Evolutionary conservation across 805 yeast species (phyloP).

Genomic region (Nakazawaea wickerhamii): DNA sequence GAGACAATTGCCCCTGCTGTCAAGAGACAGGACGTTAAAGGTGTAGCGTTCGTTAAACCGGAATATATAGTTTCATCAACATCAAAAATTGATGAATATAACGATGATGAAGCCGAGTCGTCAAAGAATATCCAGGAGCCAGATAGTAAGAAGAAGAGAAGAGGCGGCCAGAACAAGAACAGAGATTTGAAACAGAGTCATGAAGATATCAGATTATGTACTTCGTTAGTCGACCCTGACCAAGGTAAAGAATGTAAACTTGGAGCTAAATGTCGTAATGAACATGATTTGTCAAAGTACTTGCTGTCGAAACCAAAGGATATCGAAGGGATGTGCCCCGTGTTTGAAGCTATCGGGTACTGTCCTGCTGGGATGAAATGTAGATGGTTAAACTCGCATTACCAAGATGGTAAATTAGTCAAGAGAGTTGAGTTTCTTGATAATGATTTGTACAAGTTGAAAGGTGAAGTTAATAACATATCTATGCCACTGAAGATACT

Average conservation of each 20-base stretch:
- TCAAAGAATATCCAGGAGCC: slow-evolving; percentile 32
- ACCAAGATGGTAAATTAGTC: slow-evolving; percentile 37
- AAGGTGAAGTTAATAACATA: slow-evolving; percentile 62
- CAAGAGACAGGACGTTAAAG: slow-evolving; percentile 30
- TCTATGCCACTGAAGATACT: slow-evolving; percentile 36
- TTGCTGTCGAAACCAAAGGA: slow-evolving; percentile 64
- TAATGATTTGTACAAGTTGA: slow-evolving; percentile 30
- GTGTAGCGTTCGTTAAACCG: slow-evolving; percentile 72
- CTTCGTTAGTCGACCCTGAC: slow-evolving; percentile 51
- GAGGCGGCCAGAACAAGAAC: slow-evolving; percentile 78
- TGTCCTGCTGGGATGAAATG: slow-evolving; percentile 94
- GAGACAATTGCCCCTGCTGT: slow-evolving; percentile 4
- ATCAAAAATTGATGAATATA: slow-evolving; percentile 17
- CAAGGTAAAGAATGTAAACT: slow-evolving; percentile 43
- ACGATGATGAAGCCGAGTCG: slow-evolving; percentile 45
- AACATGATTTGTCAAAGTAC: slow-evolving; percentile 70
- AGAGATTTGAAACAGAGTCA: slow-evolving; percentile 68
- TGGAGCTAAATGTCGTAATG: slow-evolving; percentile 71
- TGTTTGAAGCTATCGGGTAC: slow-evolving; percentile 70
- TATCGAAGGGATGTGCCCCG: slow-evolving; percentile 79
- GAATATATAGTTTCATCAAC: slow-evolving; percentile 48
- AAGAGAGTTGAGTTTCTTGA: slow-evolving; percentile 26
- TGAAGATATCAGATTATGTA: slow-evolving; percentile 63
- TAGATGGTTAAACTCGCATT: slow-evolving; percentile 81
- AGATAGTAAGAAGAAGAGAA: slow-evolving; percentile 27